Conservation (phyloP, 805 yeast genomes). For the Vanderwaltozyma polyspora region DNA sequence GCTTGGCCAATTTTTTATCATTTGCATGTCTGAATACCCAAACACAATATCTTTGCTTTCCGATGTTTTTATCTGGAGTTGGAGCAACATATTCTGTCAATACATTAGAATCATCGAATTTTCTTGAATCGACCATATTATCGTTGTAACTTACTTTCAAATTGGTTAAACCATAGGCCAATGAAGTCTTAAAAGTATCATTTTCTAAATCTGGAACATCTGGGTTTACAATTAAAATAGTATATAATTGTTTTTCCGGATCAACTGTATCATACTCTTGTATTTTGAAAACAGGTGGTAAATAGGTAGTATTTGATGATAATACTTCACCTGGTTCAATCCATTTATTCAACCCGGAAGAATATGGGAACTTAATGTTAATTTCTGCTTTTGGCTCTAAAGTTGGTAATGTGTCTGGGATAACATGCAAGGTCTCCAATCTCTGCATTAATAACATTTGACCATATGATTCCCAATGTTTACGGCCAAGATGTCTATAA, state of each 20-base stretch:
- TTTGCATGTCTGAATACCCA: slow-evolving; percentile 78
- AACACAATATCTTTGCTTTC: slow-evolving; percentile 68
- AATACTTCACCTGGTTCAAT: slow-evolving; percentile 68
- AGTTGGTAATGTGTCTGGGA: slow-evolving; percentile 92
- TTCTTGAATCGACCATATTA: slow-evolving; percentile 36
- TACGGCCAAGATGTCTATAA: slow-evolving; percentile 55
- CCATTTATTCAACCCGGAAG: slow-evolving; percentile 51
- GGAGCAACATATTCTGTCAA: slow-evolving; percentile 62
- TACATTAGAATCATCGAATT: slow-evolving; percentile 32
- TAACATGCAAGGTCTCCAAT: slow-evolving; percentile 69
- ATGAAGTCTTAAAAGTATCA: slow-evolving; percentile 58
- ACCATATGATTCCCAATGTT: slow-evolving; percentile 61
- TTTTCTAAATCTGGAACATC: slow-evolving; percentile 70
- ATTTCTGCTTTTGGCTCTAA: slow-evolving; percentile 72
- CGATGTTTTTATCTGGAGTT: slow-evolving; percentile 79
- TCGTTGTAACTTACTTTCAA: slow-evolving; percentile 46
- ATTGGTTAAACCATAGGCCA: slow-evolving; percentile 71
- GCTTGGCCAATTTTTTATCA: background rate
- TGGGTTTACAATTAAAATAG: slow-evolving; percentile 78
- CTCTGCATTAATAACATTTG: slow-evolving; percentile 85
- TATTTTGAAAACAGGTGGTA: slow-evolving; percentile 68
- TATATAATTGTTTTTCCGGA: slow-evolving; percentile 43
- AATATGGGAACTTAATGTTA: slow-evolving; percentile 62
- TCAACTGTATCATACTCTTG: slow-evolving; percentile 52
- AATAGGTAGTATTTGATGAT: slow-evolving; percentile 60